Percentiles rank a stretch among this genome's conserved stretches.
phyloP scores from a whole-genome alignment of 495 filamentous ascomycete genomes.

The Halenospora varia region DNA sequence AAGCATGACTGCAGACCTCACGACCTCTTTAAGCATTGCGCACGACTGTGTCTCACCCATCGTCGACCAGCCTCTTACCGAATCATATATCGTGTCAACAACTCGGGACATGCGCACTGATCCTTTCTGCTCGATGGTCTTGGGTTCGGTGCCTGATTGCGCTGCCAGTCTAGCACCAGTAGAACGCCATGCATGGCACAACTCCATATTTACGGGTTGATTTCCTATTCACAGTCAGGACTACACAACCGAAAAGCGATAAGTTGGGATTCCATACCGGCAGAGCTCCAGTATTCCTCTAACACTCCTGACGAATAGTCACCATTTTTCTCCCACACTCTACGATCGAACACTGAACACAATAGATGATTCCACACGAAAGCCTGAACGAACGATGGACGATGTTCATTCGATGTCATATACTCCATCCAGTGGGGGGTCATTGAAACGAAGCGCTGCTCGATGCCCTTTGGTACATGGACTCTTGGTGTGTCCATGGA shows the following conservation, averaged over 20 bases:
- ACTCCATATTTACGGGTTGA: not conserved
- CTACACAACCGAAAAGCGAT: not conserved
- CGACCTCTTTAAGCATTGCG: not conserved
- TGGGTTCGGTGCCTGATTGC: not conserved
- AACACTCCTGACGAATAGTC: not conserved
- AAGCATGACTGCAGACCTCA: not conserved
- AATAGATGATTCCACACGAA: conserved; percentile 1
- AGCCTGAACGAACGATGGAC: not conserved
- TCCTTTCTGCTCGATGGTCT: not conserved
- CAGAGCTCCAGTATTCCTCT: not conserved
- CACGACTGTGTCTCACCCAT: not conserved
- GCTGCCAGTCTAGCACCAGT: not conserved
- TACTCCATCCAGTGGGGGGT: not conserved
- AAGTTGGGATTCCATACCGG: not conserved
- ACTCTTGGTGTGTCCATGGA: not conserved
- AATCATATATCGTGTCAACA: not conserved
- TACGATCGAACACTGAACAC: not conserved
- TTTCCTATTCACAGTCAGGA: not conserved
- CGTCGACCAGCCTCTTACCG: not conserved
- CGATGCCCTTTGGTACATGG: not conserved
- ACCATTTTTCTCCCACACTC: not conserved
- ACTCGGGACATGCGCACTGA: not conserved
- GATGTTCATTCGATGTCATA: not conserved
- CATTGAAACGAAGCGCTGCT: not conserved
- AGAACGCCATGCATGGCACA: not conserved